These are phyloP conservation scores for Kingdonia uniflora DNA, from an alignment of 164 flowering plant species.

Conservation along the genomic window DNA sequence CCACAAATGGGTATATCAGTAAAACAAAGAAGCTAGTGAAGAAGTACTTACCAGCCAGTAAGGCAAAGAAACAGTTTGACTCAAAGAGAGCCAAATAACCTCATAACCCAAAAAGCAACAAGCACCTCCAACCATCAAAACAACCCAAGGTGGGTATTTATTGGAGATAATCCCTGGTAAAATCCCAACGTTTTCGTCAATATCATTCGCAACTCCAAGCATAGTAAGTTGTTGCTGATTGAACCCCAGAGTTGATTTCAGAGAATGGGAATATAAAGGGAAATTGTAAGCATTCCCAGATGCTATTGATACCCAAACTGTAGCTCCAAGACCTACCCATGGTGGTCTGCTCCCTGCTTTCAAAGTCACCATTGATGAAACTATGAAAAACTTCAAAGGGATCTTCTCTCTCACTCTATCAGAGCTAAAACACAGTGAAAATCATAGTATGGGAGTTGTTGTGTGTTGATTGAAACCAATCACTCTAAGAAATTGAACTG, in stretches of 20 bases:
- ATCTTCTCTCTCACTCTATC: no score
- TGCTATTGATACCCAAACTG: slow-evolving; percentile 67
- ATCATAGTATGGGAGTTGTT: no score
- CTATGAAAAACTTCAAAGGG: no score
- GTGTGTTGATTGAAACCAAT: no score
- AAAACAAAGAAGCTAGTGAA: no score
- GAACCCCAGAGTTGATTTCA: slow-evolving; percentile 70
- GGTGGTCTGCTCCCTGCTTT: slow-evolving; percentile 75
- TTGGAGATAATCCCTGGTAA: slow-evolving; percentile 66
- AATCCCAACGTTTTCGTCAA: slow-evolving; percentile 70
- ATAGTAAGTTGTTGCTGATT: slow-evolving; percentile 64
- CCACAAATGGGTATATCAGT: no score
- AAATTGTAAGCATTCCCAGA: slow-evolving; percentile 57
- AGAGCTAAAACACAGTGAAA: no score
- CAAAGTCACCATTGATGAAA: slow-evolving; percentile 20
- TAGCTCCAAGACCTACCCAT: slow-evolving; percentile 79
- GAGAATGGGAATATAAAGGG: slow-evolving; percentile 62
- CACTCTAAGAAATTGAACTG: no score
- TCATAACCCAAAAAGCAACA: slow-evolving; percentile 55
- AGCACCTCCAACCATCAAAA: slow-evolving; percentile 41
- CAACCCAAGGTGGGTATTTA: slow-evolving; percentile 67
- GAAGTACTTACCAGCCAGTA: slow-evolving; percentile 61
- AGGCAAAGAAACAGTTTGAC: slow-evolving; percentile 49
- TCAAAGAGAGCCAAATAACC: slow-evolving; percentile 68
- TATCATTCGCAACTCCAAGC: slow-evolving; percentile 77